phyloP scores from a whole-genome alignment of 345 rosid genomes.

The Noccaea bulbosa region DNA sequence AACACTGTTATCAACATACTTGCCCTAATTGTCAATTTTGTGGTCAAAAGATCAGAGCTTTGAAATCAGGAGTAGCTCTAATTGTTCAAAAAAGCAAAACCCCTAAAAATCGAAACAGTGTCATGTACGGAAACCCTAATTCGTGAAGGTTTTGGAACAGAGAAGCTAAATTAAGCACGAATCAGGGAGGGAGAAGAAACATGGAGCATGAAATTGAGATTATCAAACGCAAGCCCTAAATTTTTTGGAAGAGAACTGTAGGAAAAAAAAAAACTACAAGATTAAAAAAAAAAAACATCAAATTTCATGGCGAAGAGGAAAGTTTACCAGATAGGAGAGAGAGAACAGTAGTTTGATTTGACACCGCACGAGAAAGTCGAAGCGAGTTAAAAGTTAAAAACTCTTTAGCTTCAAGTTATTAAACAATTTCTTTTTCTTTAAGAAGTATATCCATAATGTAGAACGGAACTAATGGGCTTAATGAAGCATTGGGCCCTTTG shows the following conservation, averaged over 20 bases:
- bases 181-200: not conserved
- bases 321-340: slow-evolving; percentile 43
- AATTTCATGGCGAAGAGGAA: slow-evolving; percentile 39
- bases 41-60: not conserved
- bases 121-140: slow-evolving; percentile 35
- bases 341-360: slow-evolving; percentile 44
- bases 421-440: not conserved
- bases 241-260: slow-evolving; percentile 19
- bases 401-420: slow-evolving; percentile 27
- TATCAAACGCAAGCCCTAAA: slow-evolving; percentile 13
- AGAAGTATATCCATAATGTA: not conserved
- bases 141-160: slow-evolving; percentile 1
- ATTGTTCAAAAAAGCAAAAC: slow-evolving; percentile 4
- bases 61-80: not conserved
- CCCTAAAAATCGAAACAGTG: slow-evolving; percentile 31
- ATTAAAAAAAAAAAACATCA: slow-evolving; percentile 18
- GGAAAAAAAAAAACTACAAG: not conserved
- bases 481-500: no score
- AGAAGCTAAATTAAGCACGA: slow-evolving; percentile 1
- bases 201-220: not conserved
- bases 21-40: slow-evolving; percentile 17
- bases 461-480: not conserved
- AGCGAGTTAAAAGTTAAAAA: slow-evolving; percentile 41
- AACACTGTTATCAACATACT: not conserved
- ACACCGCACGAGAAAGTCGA: slow-evolving; percentile 28